Conservation (phyloP, 2,329 filamentous ascomycete species). For the Albophoma yamanashiensis region DNA sequence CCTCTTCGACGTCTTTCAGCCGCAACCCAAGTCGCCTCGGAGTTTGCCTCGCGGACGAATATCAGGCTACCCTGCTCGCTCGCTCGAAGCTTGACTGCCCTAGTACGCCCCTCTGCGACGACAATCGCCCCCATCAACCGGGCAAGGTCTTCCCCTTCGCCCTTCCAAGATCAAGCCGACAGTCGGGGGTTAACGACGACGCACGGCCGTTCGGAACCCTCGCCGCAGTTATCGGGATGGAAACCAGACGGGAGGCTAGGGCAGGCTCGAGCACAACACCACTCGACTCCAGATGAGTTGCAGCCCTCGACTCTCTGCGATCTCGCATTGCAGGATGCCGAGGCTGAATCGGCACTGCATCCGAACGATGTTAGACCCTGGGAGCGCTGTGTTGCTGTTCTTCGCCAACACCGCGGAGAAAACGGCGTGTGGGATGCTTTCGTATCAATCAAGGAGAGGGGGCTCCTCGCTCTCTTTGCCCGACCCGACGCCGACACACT, state of each 20-base stretch:
- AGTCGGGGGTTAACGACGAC: neutral
- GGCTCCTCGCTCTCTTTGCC: conserved; percentile 9
- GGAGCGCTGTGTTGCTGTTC: conserved; percentile 9
- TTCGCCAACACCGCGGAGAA: conserved; percentile 9
- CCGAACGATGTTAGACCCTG: conserved; percentile 8
- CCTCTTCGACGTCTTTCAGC: conserved; percentile 7
- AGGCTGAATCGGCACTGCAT: neutral
- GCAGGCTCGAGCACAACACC: conserved; percentile 4
- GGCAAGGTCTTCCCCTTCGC: conserved; percentile 3
- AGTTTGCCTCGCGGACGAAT: neutral
- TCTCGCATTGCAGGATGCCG: neutral
- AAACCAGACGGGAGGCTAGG: conserved; percentile 9
- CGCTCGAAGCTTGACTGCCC: conserved; percentile 7
- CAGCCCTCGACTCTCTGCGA: neutral
- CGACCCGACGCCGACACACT: conserved; percentile 12
- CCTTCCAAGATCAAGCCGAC: neutral
- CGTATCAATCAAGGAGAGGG: conserved; percentile 9
- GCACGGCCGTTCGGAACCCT: neutral
- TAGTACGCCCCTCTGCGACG: conserved; percentile 5
- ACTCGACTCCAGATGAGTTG: neutral
- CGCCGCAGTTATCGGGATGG: conserved; percentile 6
- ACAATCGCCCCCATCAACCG: conserved; percentile 1
- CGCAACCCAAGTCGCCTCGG: conserved; percentile 7
- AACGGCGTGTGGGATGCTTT: conserved; percentile 18
- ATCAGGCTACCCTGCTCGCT: neutral